A percentile compares a stretch with the other conserved stretches of the same genome.
Conservation (phyloP, 2,329 filamentous ascomycete genomes). For the Diaporthe aspalathi region DNA sequence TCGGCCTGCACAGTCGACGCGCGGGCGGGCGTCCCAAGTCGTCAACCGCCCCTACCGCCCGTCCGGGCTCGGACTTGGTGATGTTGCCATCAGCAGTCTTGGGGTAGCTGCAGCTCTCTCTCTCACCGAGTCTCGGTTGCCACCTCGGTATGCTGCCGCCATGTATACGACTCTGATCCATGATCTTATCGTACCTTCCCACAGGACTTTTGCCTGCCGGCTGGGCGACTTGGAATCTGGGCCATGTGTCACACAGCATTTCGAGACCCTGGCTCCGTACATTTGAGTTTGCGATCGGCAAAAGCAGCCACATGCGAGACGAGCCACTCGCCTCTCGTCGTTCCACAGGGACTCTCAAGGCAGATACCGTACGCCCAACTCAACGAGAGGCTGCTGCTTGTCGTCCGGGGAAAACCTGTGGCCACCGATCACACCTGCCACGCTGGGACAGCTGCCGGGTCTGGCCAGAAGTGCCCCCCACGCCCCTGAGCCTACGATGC, state of each 20-base stretch:
- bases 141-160: conserved; percentile 19
- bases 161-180: conserved; percentile 10
- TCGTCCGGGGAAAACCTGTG: conserved; percentile 23
- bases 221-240: neutral
- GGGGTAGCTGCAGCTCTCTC: conserved; percentile 34
- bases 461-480: conserved; percentile 26
- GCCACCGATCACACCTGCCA: neutral
- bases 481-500: neutral
- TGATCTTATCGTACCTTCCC: conserved; percentile 3
- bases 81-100: conserved; percentile 6
- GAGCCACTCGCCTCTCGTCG: conserved; percentile 25
- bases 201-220: conserved; percentile 16
- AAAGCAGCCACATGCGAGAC: conserved; percentile 16
- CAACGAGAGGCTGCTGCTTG: conserved; percentile 15
- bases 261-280: conserved; percentile 20
- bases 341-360: conserved; percentile 18
- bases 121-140: conserved; percentile 31
- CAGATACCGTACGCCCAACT: conserved; percentile 27
- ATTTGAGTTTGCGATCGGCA: conserved; percentile 12
- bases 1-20: conserved; percentile 9
- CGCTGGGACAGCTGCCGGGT: conserved; percentile 2
- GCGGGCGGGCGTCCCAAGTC: neutral
- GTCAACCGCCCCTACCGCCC: neutral
- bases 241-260: conserved; percentile 25
- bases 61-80: neutral